Evolutionary conservation across 2,329 filamentous ascomycete species (phyloP).

Genomic region (Trichoderma sp.): DNA sequence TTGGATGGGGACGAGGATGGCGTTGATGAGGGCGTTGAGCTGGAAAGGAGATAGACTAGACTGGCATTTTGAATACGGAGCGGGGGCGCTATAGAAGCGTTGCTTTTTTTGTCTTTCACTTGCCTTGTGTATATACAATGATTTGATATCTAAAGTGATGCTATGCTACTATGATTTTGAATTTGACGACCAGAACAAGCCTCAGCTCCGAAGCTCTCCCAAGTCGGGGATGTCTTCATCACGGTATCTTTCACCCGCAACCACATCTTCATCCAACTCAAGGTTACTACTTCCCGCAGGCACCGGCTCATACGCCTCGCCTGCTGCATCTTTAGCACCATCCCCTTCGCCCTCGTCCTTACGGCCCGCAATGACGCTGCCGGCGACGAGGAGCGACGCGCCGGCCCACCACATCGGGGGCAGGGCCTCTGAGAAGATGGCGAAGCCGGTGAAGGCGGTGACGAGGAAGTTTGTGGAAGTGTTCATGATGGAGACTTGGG

Average conservation of each 20-base stretch:
- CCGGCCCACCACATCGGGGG: conserved; percentile 77
- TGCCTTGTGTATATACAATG: not conserved
- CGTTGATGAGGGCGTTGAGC: conserved; percentile 45
- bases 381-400: conserved; percentile 69
- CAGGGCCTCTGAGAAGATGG: conserved; percentile 71
- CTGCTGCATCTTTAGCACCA: conserved; percentile 26
- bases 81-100: not conserved
- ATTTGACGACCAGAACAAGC: not conserved
- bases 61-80: not conserved
- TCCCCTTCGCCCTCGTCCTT: conserved; percentile 55
- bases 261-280: conserved; percentile 27
- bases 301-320: conserved; percentile 36
- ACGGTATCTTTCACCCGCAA: conserved; percentile 28
- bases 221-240: conserved; percentile 42
- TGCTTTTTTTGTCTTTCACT: not conserved
- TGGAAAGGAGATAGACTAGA: conserved; percentile 38
- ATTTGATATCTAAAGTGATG: not conserved
- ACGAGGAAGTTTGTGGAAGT: conserved; percentile 80
- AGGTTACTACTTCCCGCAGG: conserved; percentile 25
- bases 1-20: conserved; percentile 46
- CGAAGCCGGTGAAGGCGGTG: conserved; percentile 69
- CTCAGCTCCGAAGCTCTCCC: conserved; percentile 30
- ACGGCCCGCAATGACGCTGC: conserved; percentile 75
- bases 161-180: not conserved
- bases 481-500: conserved; percentile 79